Percentiles rank a stretch among this genome's conserved stretches.
phyloP scores from a whole-genome alignment of 1,284 basidiomycete species.

The Cutaneotrichosporon spelunceum region DNA sequence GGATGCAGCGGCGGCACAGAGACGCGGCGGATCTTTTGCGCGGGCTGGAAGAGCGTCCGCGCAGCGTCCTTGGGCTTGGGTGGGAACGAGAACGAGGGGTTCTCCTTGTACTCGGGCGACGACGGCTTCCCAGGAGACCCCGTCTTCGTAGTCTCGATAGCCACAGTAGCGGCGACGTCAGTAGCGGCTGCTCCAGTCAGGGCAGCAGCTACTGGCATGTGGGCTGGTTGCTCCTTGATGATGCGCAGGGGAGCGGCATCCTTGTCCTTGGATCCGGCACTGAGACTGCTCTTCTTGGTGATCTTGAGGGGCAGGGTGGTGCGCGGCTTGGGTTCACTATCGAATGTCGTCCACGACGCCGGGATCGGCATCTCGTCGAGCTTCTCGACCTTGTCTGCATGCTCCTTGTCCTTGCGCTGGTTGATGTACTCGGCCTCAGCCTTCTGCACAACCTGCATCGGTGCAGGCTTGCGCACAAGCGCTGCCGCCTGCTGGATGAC shows the following conservation, averaged over 20 bases:
- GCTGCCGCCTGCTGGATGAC: slow-evolving; percentile 7
- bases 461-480: slow-evolving; percentile 7
- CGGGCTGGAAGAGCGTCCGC: background rate
- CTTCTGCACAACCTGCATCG: slow-evolving; percentile 6
- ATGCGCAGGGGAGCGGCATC: slow-evolving; percentile 1
- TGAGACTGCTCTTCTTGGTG: slow-evolving; percentile 6
- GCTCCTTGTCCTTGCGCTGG: slow-evolving; percentile 5
- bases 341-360: background rate
- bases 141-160: background rate
- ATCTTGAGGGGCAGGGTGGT: background rate
- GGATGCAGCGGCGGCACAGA: slow-evolving; percentile 4
- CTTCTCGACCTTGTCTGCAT: slow-evolving; percentile 2
- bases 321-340: background rate
- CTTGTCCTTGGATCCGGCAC: background rate
- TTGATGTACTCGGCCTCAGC: slow-evolving; percentile 6
- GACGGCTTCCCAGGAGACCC: background rate
- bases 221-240: background rate
- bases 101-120: slow-evolving; percentile 1
- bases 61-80: slow-evolving; percentile 3
- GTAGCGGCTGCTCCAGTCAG: background rate
- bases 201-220: background rate
- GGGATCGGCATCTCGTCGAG: slow-evolving; percentile 1
- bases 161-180: background rate
- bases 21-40: slow-evolving; percentile 6
- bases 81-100: slow-evolving; percentile 2